Percentiles rank a stretch among this genome's conserved stretches.
These are phyloP conservation scores for Mucor lusitanicus DNA, from an alignment of 371 early-diverging fungal genomes.

Conservation along the genomic window DNA sequence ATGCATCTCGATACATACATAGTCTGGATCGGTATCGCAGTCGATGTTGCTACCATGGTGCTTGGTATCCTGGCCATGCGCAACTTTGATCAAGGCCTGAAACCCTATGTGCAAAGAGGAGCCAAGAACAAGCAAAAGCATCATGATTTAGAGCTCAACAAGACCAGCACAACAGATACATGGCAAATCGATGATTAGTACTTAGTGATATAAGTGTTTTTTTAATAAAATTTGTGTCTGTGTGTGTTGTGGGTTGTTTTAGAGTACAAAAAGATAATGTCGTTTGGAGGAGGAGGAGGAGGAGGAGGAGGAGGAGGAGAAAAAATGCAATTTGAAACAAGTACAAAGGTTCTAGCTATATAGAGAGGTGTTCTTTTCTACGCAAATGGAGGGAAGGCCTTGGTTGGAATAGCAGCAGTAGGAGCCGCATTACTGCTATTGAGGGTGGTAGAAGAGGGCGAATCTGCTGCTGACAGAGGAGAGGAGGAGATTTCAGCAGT, in stretches of 20 bases:
- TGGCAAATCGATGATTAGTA: constrained; percentile 48
- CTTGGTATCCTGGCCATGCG: constrained; percentile 39
- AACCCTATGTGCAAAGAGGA: constrained; percentile 31
- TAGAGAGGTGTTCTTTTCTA: not conserved
- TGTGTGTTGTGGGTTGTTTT: not conserved
- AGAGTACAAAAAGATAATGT: not conserved
- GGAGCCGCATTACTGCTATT: not conserved
- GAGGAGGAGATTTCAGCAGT: constrained; percentile 20
- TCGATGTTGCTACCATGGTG: constrained; percentile 26
- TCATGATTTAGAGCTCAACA: constrained; percentile 39
- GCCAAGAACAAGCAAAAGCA: constrained; percentile 31
- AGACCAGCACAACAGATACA: constrained; percentile 25
- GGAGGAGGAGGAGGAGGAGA: no score
- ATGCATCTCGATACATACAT: not conserved
- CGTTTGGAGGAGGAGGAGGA: not conserved
- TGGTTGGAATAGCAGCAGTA: constrained; percentile 13
- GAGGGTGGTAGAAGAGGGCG: constrained; percentile 13
- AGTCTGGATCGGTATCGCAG: constrained; percentile 35
- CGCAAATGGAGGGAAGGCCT: constrained; percentile 40
- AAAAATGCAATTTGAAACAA: not conserved
- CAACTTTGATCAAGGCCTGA: constrained; percentile 48
- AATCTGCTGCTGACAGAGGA: constrained; percentile 6
- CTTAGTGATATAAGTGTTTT: not conserved
- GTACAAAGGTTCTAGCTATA: not conserved
- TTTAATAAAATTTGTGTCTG: not conserved